Percentiles rank a stretch among this genome's conserved stretches.
Conservation (phyloP, 768 basidiomycete genomes). For the Lyophyllum semitale region DNA sequence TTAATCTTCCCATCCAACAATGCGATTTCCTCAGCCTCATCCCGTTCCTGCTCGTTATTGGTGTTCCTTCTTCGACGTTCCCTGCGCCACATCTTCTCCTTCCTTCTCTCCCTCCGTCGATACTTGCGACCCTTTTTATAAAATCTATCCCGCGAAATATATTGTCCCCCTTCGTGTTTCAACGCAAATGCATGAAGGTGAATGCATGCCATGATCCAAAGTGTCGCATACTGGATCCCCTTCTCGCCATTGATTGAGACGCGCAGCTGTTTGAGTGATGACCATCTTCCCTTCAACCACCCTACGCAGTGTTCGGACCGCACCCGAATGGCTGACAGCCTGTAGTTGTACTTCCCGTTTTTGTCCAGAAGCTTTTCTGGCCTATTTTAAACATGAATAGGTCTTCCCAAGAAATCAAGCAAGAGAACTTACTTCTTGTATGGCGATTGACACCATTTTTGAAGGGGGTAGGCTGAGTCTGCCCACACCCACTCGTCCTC, state of each 20-base stretch:
- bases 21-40: conserved; percentile 11
- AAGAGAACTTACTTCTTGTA: conserved; percentile 21
- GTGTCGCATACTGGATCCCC: conserved; percentile 16
- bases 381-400: no score
- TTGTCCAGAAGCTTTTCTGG: conserved; percentile 19
- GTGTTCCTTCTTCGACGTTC: background rate
- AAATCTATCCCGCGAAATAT: background rate
- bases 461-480: conserved; percentile 31
- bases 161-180: conserved; percentile 15
- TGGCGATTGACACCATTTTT: conserved; percentile 21
- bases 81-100: conserved; percentile 1
- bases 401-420: background rate
- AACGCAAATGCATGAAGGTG: conserved; percentile 31
- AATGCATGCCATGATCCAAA: conserved; percentile 33
- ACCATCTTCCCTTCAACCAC: conserved; percentile 29
- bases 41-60: conserved; percentile 4
- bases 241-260: conserved; percentile 22
- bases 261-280: conserved; percentile 24
- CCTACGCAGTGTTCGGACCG: conserved; percentile 33
- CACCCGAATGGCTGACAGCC: conserved; percentile 26
- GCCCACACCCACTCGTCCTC: conserved; percentile 29
- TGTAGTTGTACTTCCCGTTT: conserved; percentile 23
- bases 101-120: conserved; percentile 8
- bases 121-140: background rate
- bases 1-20: conserved; percentile 20